phyloP scores from a whole-genome alignment of 306 rosid genomes.

The Casuarina cunninghamiana region DNA sequence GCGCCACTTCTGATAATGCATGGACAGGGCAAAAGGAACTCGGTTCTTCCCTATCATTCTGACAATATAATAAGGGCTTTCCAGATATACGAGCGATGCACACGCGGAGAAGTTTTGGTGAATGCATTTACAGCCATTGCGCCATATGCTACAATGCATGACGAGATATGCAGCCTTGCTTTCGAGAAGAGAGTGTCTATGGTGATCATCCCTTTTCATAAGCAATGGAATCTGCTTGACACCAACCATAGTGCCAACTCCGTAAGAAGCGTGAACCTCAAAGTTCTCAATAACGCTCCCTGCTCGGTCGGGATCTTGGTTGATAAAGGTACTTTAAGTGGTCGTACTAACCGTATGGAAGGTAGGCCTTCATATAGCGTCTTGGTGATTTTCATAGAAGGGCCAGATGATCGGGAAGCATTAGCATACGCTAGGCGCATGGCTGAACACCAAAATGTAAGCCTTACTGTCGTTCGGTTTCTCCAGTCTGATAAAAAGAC shows the following conservation, averaged over 20 bases:
- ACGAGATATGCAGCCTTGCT: slow-evolving; percentile 54
- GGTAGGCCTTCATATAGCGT: slow-evolving; percentile 21
- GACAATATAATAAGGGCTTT: slow-evolving; percentile 47
- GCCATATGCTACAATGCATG: slow-evolving; percentile 62
- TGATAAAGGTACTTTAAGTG: slow-evolving; percentile 32
- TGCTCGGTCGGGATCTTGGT: slow-evolving; percentile 58
- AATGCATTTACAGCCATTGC: slow-evolving; percentile 49
- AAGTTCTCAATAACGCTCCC: slow-evolving; percentile 47
- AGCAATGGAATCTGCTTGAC: slow-evolving; percentile 1
- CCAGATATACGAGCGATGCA: slow-evolving; percentile 31
- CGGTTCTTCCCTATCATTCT: slow-evolving; percentile 19
- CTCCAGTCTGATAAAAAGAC: background rate
- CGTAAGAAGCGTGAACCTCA: slow-evolving; percentile 47
- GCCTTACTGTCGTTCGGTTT: slow-evolving; percentile 34
- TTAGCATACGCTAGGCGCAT: slow-evolving; percentile 46
- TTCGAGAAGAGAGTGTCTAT: slow-evolving; percentile 37
- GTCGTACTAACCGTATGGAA: background rate
- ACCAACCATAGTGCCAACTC: background rate
- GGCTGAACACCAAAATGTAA: slow-evolving; percentile 34
- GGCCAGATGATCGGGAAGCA: slow-evolving; percentile 70
- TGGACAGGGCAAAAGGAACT: background rate
- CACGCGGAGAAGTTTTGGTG: slow-evolving; percentile 16
- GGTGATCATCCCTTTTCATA: slow-evolving; percentile 61
- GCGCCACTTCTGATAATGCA: slow-evolving; percentile 52
- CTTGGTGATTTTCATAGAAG: slow-evolving; percentile 49